Percentiles rank a stretch among this genome's conserved stretches.
Evolutionary conservation across 768 basidiomycete species (phyloP).

Genomic region (Goffeauzyma gilvescens): DNA sequence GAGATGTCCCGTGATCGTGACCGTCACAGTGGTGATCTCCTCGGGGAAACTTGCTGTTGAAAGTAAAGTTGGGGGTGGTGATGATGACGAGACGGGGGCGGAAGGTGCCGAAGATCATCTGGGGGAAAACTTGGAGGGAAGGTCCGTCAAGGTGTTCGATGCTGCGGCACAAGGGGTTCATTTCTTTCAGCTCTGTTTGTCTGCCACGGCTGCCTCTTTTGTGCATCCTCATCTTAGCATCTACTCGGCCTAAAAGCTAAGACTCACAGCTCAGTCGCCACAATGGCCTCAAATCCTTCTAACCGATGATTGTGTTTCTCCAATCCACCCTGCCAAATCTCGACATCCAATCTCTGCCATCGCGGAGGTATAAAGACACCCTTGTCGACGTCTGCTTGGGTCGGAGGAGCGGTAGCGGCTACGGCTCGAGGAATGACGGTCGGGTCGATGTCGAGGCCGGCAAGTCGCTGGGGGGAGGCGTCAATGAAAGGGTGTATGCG

Average conservation of each 20-base stretch:
- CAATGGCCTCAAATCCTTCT: conserved; percentile 30
- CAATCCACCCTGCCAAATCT: conserved; percentile 29
- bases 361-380: conserved; percentile 15
- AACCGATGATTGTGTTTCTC: conserved; percentile 28
- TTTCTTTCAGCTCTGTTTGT: no score
- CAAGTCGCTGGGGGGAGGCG: conserved; percentile 18
- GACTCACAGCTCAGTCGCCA: conserved; percentile 23
- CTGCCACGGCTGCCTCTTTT: no score
- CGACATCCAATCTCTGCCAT: conserved; percentile 21
- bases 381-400: no score
- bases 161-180: no score
- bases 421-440: conserved; percentile 21
- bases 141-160: conserved; percentile 30
- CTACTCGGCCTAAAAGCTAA: no score
- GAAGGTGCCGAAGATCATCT: conserved; percentile 30
- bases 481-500: background rate
- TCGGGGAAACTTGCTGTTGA: background rate
- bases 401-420: conserved; percentile 14
- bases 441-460: conserved; percentile 26
- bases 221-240: no score
- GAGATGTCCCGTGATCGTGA: no score
- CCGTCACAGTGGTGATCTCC: conserved; percentile 10
- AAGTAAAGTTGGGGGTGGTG: conserved; percentile 23
- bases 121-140: conserved; percentile 27
- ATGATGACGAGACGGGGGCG: conserved; percentile 27